Percentiles rank a stretch among this genome's conserved stretches.
Evolutionary conservation across 2,329 filamentous ascomycete genomes (phyloP).

Genomic region (Sclerotinia borealis): DNA sequence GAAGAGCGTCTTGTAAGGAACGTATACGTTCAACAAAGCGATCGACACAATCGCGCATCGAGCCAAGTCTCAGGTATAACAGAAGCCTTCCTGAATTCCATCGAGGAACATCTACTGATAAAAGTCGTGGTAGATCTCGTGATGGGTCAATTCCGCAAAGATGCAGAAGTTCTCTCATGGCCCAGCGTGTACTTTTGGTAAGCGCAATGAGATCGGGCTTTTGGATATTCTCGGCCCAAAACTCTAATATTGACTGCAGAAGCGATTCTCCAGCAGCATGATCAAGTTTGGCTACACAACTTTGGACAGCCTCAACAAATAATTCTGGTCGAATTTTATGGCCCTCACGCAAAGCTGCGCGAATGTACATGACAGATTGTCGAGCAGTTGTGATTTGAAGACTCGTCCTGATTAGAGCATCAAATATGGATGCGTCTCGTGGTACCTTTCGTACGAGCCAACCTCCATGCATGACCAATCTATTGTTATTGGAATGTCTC

Average conservation of each 20-base stretch:
- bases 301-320: slow-evolving; percentile 20
- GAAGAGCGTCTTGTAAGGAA: not conserved
- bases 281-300: slow-evolving; percentile 23
- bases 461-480: slow-evolving; percentile 18
- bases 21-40: not conserved
- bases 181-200: slow-evolving; percentile 16
- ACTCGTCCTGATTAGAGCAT: slow-evolving; percentile 26
- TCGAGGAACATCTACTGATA: slow-evolving; percentile 15
- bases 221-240: slow-evolving; percentile 18
- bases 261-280: slow-evolving; percentile 21
- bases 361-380: slow-evolving; percentile 23
- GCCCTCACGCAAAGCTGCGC: slow-evolving; percentile 27
- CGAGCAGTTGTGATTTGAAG: slow-evolving; percentile 20
- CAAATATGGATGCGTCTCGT: slow-evolving; percentile 25
- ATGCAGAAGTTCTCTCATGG: slow-evolving; percentile 22
- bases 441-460: slow-evolving; percentile 23
- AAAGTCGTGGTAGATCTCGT: slow-evolving; percentile 1
- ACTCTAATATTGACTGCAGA: slow-evolving; percentile 20
- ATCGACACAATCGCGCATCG: slow-evolving; percentile 15
- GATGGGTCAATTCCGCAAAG: slow-evolving; percentile 23
- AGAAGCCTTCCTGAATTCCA: slow-evolving; percentile 18
- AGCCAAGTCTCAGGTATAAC: slow-evolving; percentile 18
- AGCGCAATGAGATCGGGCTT: slow-evolving; percentile 12
- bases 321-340: slow-evolving; percentile 19
- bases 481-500: slow-evolving; percentile 16